Conservation (phyloP, 768 basidiomycete genomes). For the Ramaria sp. region DNA sequence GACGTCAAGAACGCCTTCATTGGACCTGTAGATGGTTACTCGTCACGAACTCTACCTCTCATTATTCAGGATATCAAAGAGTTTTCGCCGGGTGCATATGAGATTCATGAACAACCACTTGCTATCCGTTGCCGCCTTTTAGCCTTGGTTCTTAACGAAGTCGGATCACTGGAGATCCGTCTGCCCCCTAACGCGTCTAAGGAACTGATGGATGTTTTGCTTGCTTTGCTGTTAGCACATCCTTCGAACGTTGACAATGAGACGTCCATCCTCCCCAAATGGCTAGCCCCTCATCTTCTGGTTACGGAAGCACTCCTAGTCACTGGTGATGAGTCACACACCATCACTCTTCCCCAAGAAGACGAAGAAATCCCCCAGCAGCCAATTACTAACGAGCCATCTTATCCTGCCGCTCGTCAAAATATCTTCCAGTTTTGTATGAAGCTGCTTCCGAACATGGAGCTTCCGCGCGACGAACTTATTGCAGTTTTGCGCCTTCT, state of each 20-base stretch:
- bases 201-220: constrained; percentile 56
- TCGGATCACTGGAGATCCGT: constrained; percentile 42
- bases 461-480: constrained; percentile 69
- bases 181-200: constrained; percentile 23
- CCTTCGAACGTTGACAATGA: constrained; percentile 37
- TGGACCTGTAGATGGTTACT: constrained; percentile 44
- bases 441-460: constrained; percentile 51
- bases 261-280: constrained; percentile 58
- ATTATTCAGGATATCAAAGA: constrained; percentile 69
- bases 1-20: constrained; percentile 80
- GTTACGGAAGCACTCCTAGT: constrained; percentile 78
- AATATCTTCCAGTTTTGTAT: constrained; percentile 70
- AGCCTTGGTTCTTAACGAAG: constrained; percentile 73
- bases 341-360: constrained; percentile 58
- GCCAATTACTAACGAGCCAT: constrained; percentile 37
- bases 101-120: constrained; percentile 64
- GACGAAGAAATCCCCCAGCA: constrained; percentile 35
- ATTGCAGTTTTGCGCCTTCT: constrained; percentile 74
- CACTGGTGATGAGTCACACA: constrained; percentile 58
- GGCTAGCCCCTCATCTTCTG: constrained; percentile 80
- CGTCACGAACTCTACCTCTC: constrained; percentile 53
- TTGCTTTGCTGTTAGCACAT: constrained; percentile 55
- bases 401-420: constrained; percentile 46
- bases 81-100: constrained; percentile 54
- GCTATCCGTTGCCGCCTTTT: constrained; percentile 78